phyloP scores from a whole-genome alignment of 1,139 yeast species.

The Meyerozyma athensensis region DNA sequence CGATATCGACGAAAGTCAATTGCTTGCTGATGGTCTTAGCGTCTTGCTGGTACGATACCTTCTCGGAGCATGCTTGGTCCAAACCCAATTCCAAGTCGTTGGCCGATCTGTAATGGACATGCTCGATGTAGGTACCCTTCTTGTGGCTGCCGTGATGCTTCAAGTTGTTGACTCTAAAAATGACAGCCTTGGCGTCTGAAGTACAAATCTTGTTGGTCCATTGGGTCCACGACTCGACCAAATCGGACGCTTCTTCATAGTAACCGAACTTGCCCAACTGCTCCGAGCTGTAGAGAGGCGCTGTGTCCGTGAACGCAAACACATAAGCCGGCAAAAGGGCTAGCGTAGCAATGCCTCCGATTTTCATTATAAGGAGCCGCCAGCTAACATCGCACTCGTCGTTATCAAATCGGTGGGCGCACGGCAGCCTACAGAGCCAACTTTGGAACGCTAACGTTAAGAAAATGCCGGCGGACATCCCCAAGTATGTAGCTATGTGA shows the following conservation, averaged over 20 bases:
- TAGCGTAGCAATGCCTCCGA: conserved; percentile 7
- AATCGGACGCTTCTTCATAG: conserved; percentile 17
- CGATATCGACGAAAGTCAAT: conserved; percentile 23
- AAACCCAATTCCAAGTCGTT: conserved; percentile 20
- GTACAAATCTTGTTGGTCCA: conserved; percentile 17
- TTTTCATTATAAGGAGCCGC: conserved; percentile 13
- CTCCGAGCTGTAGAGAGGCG: conserved; percentile 21
- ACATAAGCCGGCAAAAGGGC: conserved; percentile 14
- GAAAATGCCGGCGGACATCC: conserved; percentile 55
- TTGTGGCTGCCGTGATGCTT: conserved; percentile 3
- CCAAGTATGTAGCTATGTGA: conserved; percentile 54
- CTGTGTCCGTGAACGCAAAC: conserved; percentile 31
- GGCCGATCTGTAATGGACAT: conserved; percentile 27
- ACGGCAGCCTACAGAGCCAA: neutral
- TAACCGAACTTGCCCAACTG: conserved; percentile 15
- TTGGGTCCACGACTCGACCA: conserved; percentile 14
- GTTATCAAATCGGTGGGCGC: conserved; percentile 1
- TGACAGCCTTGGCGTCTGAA: conserved; percentile 12
- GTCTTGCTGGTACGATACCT: conserved; percentile 8
- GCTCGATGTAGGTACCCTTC: conserved; percentile 19
- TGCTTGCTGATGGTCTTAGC: conserved; percentile 7
- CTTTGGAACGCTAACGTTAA: conserved; percentile 1
- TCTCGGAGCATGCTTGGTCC: conserved; percentile 14
- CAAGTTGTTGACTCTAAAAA: conserved; percentile 24
- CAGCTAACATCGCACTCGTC: neutral